Evolutionary conservation across 2,329 filamentous ascomycete species (phyloP).

Genomic region (Penicillium occitanis): DNA sequence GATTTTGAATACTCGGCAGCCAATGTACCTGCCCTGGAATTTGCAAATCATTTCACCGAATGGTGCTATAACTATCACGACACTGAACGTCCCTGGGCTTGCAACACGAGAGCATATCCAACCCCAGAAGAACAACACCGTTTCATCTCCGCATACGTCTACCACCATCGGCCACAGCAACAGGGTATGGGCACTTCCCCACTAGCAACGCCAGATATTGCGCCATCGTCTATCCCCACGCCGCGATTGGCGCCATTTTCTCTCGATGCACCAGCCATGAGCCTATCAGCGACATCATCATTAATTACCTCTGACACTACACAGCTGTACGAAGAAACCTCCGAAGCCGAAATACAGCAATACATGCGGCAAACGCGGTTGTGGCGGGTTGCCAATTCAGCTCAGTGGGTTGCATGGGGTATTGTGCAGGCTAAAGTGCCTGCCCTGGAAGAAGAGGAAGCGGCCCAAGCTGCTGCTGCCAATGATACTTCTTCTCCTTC

Average conservation of each 20-base stretch:
- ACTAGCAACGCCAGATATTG: constrained; percentile 54
- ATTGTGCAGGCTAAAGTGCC: constrained; percentile 90
- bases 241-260: constrained; percentile 64
- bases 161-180: constrained; percentile 59
- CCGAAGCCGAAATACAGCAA: constrained; percentile 66
- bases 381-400: constrained; percentile 85
- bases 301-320: constrained; percentile 1
- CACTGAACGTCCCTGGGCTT: constrained; percentile 61
- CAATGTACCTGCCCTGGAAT: constrained; percentile 82
- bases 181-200: constrained; percentile 29
- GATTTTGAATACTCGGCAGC: constrained; percentile 97
- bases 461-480: constrained; percentile 21
- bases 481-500: neutral
- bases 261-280: constrained; percentile 69
- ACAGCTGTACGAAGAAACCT: constrained; percentile 51
- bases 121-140: constrained; percentile 75
- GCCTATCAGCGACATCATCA: neutral
- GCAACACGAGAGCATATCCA: constrained; percentile 71
- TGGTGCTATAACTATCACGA: constrained; percentile 99
- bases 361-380: constrained; percentile 76
- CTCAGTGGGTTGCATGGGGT: constrained; percentile 93
- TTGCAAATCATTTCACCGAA: constrained; percentile 97
- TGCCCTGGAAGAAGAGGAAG: constrained; percentile 57
- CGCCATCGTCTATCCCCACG: constrained; percentile 54
- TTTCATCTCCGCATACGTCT: constrained; percentile 83